Conservation (phyloP, 495 filamentous ascomycete species). For the Lasiosphaeria hispida region DNA sequence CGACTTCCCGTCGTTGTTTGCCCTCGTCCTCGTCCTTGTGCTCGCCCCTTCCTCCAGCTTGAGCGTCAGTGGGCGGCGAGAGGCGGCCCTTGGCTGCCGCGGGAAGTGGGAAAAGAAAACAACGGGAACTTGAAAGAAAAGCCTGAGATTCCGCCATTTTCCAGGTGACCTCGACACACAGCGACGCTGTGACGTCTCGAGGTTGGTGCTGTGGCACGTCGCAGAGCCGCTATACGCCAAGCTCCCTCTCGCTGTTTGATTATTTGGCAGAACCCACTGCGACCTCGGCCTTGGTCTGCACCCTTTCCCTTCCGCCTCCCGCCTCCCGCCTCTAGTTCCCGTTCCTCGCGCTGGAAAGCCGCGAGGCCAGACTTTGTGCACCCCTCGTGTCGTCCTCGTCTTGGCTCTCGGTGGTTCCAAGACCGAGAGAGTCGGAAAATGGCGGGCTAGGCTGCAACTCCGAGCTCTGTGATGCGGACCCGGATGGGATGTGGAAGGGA, state of each 20-base stretch:
- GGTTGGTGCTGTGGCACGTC: not conserved
- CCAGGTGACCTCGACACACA: too few relatives aligned
- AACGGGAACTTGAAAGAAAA: not conserved
- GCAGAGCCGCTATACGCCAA: constrained; percentile 13
- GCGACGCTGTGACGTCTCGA: too few relatives aligned
- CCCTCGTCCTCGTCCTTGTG: too few relatives aligned
- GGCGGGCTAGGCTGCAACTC: too few relatives aligned
- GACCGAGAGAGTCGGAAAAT: too few relatives aligned
- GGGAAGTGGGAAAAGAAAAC: not conserved
- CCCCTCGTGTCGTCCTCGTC: too few relatives aligned
- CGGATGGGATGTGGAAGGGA: too few relatives aligned
- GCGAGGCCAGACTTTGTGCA: too few relatives aligned
- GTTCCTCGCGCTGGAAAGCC: too few relatives aligned
- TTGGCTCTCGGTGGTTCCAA: too few relatives aligned
- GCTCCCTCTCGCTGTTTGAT: not conserved
- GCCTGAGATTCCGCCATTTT: too few relatives aligned
- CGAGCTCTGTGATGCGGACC: too few relatives aligned
- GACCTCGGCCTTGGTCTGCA: not conserved
- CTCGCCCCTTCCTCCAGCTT: not conserved
- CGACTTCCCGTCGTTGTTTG: not conserved
- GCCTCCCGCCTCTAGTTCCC: not conserved
- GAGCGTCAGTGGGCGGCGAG: not conserved
- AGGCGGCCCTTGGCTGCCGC: constrained; percentile 5
- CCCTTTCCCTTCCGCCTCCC: constrained; percentile 7
- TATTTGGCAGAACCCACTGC: not conserved